Evolutionary conservation across 2,329 filamentous ascomycete genomes (phyloP), one percentile per base, ranked within the genome.

Genomic region (Diaporthe velutina): DNA sequence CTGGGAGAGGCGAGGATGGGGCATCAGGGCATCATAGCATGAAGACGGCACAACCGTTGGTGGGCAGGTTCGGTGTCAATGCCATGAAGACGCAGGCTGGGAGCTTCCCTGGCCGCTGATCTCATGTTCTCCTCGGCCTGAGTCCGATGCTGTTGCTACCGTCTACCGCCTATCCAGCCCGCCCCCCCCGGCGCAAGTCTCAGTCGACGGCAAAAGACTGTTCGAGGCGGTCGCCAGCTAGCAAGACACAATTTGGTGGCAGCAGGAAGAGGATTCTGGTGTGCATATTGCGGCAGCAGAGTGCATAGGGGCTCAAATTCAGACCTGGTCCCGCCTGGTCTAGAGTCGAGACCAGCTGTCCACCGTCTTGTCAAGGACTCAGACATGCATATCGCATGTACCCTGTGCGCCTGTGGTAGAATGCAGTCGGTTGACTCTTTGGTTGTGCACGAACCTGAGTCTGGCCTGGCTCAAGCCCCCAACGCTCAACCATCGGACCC

Each of bases 311-410:
- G 55, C 48, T 64, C 57, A 55, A 67, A 68, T 22, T 15, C 57
- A 33, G 48, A 50, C n/a, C 48, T 28, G 40, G 38, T 45, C 33
- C 42, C 22, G 42, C 19, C n/a, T 54, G 30, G 52, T 33, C 52
- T 67, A 25, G 30, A 19, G 12, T 38, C 33, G 33, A 52, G 45
- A 52, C 61, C 30, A 19, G 13, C 15, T 67, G 33, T 40, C n/a
- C 19, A 25, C 12, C 42, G 38, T 54, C 66, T 70, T 54, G 64
- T 68, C 48, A 50, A 68, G 22, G 64, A 68, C 50, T 58, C 22
- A 71, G 72, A 74, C 72, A 74, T 71, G 72, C 64, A 68, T 68
- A 28, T 48, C 60, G 19, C n/a, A 66, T 66, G 42, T 66, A 33
- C 60, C 10, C 60, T 50, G 38, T 54, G 57, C 19, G 57, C 17